Conservation (phyloP, 2,329 filamentous ascomycete species). For the Helotiales sp. region DNA sequence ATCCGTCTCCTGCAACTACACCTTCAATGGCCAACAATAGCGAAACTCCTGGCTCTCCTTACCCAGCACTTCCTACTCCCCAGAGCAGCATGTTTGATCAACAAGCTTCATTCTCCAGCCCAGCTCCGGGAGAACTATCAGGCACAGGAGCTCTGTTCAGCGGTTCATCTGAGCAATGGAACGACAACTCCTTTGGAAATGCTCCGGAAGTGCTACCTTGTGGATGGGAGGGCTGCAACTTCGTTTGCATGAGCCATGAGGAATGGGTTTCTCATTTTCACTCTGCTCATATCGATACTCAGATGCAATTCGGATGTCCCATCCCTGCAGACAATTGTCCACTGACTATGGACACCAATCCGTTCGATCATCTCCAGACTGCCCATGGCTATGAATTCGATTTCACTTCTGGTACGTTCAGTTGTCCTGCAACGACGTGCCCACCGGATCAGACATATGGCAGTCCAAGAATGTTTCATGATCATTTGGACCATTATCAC, state of each 20-base stretch:
- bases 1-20: constrained; percentile 26
- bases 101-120: constrained; percentile 12
- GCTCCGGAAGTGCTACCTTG: constrained; percentile 30
- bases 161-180: constrained; percentile 17
- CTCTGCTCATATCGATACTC: constrained; percentile 39
- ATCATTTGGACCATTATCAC: constrained; percentile 40
- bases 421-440: constrained; percentile 39
- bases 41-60: constrained; percentile 26
- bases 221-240: constrained; percentile 38
- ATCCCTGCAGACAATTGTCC: constrained; percentile 36
- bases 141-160: constrained; percentile 33
- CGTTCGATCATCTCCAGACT: constrained; percentile 38
- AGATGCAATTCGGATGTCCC: constrained; percentile 39
- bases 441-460: constrained; percentile 30
- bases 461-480: constrained; percentile 38
- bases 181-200: constrained; percentile 14
- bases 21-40: constrained; percentile 32
- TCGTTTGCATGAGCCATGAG: constrained; percentile 31
- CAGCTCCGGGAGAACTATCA: constrained; percentile 18
- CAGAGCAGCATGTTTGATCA: constrained; percentile 15
- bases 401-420: constrained; percentile 27
- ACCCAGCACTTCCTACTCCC: constrained; percentile 22
- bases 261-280: constrained; percentile 39
- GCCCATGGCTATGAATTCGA: constrained; percentile 40
- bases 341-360: constrained; percentile 31